Conservation (phyloP, 2,329 filamentous ascomycete genomes). For the Sclerotinia borealis region DNA sequence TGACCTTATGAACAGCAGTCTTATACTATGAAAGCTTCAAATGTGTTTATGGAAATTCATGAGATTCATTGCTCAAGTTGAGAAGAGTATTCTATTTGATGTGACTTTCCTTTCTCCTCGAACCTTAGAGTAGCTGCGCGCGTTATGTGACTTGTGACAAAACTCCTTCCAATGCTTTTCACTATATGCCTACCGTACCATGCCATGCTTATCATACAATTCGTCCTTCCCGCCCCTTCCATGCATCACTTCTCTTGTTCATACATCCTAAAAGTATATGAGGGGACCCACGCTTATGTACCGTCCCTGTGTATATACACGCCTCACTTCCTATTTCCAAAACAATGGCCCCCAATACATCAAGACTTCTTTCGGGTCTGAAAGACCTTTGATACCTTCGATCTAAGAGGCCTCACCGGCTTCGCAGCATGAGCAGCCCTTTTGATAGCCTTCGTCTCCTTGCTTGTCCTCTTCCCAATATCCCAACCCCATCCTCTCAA, state of each 20-base stretch:
- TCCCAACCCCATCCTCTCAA: slow-evolving; percentile 89
- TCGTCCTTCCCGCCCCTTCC: neutral
- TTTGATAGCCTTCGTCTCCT: slow-evolving; percentile 33
- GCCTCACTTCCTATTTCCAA: neutral
- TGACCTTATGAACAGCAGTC: neutral
- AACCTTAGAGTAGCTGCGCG: neutral
- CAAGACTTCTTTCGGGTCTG: neutral
- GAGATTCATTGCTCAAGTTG: neutral
- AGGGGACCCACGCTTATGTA: neutral
- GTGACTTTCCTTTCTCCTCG: neutral
- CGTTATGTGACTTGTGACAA: neutral
- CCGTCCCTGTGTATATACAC: neutral
- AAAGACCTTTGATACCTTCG: neutral
- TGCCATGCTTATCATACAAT: neutral
- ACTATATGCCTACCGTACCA: neutral
- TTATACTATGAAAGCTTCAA: neutral
- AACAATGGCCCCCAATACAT: too few relatives aligned
- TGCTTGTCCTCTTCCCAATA: slow-evolving; percentile 67
- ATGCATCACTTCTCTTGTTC: neutral
- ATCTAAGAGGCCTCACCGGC: slow-evolving; percentile 12
- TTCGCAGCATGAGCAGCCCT: slow-evolving; percentile 21
- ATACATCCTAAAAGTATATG: neutral
- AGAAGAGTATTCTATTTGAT: slow-evolving; percentile 5
- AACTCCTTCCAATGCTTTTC: slow-evolving; percentile 6
- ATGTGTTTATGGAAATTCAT: neutral